Conservation (phyloP, 2,329 filamentous ascomycete species). For the Ophiostoma triangulosporum region DNA sequence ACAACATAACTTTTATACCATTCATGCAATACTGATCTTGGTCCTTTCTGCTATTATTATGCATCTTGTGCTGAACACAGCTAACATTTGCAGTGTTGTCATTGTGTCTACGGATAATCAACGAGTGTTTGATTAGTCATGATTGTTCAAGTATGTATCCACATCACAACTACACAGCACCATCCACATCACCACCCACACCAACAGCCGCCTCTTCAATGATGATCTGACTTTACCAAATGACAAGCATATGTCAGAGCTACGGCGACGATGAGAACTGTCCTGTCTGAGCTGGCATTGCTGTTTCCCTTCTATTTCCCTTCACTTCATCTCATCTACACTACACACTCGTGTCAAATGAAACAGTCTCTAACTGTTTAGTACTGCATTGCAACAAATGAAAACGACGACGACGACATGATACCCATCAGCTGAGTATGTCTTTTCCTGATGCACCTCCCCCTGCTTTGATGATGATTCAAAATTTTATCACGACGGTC, state of each 20-base stretch:
- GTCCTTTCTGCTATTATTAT: conserved; percentile 11
- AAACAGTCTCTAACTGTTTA: neutral
- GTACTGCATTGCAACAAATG: neutral
- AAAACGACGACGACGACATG: neutral
- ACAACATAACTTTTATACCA: conserved; percentile 51
- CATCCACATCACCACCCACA: neutral
- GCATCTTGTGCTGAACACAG: conserved; percentile 9
- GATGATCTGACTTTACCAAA: conserved; percentile 69
- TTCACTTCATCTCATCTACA: neutral
- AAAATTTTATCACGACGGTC: conserved; percentile 62
- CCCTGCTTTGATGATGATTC: conserved; percentile 49
- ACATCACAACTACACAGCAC: conserved; percentile 5
- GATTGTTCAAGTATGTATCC: neutral
- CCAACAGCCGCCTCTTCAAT: conserved; percentile 29
- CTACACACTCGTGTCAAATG: neutral
- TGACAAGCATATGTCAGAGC: conserved; percentile 99
- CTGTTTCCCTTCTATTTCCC: neutral
- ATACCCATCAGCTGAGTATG: neutral
- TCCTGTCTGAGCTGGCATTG: conserved; percentile 27
- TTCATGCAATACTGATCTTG: conserved; percentile 46
- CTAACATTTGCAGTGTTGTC: conserved; percentile 7
- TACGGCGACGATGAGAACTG: conserved; percentile 34
- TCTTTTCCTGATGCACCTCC: conserved; percentile 14
- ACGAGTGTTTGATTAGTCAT: neutral
- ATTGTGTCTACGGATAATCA: neutral